Evolutionary conservation across 441 rosid genomes (phyloP).

Genomic region (Flueggea neowawraea): DNA sequence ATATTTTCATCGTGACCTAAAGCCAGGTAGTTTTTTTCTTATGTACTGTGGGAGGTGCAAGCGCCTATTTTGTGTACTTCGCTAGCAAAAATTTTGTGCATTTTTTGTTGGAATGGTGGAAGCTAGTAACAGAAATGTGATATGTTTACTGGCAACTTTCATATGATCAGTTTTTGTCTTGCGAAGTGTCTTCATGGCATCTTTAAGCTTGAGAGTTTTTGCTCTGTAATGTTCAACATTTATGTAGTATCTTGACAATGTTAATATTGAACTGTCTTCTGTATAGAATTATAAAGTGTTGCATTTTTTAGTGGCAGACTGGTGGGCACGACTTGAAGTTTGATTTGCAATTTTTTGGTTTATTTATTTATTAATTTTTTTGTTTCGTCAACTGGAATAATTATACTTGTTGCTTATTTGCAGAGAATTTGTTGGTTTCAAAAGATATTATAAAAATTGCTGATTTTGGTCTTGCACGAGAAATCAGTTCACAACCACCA

Average conservation of each 20-base stretch:
- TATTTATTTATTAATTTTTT: neutral
- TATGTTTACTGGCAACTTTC: too few species aligned
- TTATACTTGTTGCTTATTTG: neutral
- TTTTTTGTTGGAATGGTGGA: too few species aligned
- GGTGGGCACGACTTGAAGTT: too few species aligned
- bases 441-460: slow-evolving; percentile 84
- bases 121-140: too few species aligned
- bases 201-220: too few species aligned
- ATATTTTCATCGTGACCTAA: slow-evolving; percentile 96
- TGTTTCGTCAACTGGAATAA: neutral
- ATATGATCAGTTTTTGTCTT: too few species aligned
- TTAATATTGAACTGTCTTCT: too few species aligned
- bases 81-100: neutral
- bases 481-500: slow-evolving; percentile 80
- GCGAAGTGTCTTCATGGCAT: too few species aligned
- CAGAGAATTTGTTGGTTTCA: slow-evolving; percentile 74
- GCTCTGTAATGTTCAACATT: too few species aligned
- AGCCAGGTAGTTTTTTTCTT: slow-evolving; percentile 58
- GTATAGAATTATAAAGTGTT: too few species aligned
- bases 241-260: too few species aligned
- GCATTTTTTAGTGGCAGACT: too few species aligned
- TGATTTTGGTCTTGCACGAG: slow-evolving; percentile 97
- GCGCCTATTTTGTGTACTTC: neutral
- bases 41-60: neutral
- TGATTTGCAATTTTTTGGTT: neutral